phyloP scores from a whole-genome alignment of 1,284 basidiomycete species.

The Ceratobasidium sp. region DNA sequence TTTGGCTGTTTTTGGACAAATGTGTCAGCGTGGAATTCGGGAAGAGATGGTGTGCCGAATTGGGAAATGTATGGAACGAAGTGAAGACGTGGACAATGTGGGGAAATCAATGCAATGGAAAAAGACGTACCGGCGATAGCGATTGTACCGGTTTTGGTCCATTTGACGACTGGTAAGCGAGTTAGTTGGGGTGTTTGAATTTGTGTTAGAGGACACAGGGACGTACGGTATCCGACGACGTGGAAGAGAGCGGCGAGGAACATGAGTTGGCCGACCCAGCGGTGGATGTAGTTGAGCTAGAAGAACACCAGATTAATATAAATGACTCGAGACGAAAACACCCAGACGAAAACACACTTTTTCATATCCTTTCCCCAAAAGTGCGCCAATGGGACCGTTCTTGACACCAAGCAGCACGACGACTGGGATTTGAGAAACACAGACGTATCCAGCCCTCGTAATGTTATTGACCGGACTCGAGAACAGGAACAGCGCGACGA shows the following conservation, averaged over 20 bases:
- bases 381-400: slow-evolving; percentile 47
- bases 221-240: slow-evolving; percentile 49
- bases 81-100: no score
- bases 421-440: slow-evolving; percentile 47
- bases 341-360: slow-evolving; percentile 31
- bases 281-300: slow-evolving; percentile 50
- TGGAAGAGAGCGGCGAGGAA: slow-evolving; percentile 49
- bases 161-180: slow-evolving; percentile 46
- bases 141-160: slow-evolving; percentile 46
- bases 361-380: slow-evolving; percentile 48
- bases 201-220: slow-evolving; percentile 7
- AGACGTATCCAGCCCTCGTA: slow-evolving; percentile 47
- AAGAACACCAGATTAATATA: background rate
- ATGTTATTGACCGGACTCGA: slow-evolving; percentile 46
- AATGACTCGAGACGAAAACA: background rate
- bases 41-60: background rate
- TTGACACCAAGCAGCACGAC: slow-evolving; percentile 48
- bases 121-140: slow-evolving; percentile 30
- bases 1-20: slow-evolving; percentile 27
- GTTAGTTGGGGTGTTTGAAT: background rate
- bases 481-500: slow-evolving; percentile 45
- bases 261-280: slow-evolving; percentile 50
- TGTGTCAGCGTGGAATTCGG: slow-evolving; percentile 3
- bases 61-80: background rate
- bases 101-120: no score